A percentile compares a stretch with the other conserved stretches of the same genome.
Evolutionary conservation across 345 rosid species (phyloP).

Genomic region (Linum trigynum): DNA sequence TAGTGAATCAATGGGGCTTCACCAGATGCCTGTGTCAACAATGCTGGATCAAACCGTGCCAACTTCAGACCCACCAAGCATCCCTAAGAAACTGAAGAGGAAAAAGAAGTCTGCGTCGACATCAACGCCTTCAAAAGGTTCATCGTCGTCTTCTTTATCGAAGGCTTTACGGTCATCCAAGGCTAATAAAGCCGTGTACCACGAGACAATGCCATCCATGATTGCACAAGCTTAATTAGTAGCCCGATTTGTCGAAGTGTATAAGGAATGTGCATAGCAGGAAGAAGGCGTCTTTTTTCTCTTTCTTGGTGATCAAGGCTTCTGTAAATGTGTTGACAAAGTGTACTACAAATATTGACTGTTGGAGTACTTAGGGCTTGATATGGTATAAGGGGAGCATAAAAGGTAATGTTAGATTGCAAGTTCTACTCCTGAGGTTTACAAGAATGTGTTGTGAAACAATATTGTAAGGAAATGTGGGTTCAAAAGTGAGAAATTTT

Average conservation of each 20-base stretch:
- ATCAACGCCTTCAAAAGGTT: slow-evolving; percentile 26
- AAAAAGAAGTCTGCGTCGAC: slow-evolving; percentile 31
- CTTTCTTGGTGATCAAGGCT: background rate
- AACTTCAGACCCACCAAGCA: slow-evolving; percentile 25
- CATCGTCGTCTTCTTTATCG: slow-evolving; percentile 24
- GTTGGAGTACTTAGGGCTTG: too few species aligned
- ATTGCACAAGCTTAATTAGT: slow-evolving; percentile 16
- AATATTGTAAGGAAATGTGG: too few species aligned
- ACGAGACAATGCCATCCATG: slow-evolving; percentile 17
- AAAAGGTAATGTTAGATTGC: too few species aligned
- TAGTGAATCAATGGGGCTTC: slow-evolving; percentile 27
- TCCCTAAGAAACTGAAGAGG: slow-evolving; percentile 43
- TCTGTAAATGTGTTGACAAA: too few species aligned
- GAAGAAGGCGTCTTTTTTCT: too few species aligned
- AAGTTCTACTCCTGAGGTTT: too few species aligned
- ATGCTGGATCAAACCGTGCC: slow-evolving; percentile 20
- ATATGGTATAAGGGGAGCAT: too few species aligned
- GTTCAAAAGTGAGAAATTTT: too few species aligned
- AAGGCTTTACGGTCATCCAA: slow-evolving; percentile 28
- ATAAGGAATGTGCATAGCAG: background rate
- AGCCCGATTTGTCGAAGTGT: slow-evolving; percentile 3
- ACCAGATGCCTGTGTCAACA: slow-evolving; percentile 16
- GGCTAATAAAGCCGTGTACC: slow-evolving; percentile 15
- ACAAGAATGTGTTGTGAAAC: too few species aligned
- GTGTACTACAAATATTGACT: too few species aligned